Evolutionary conservation across 805 yeast genomes (phyloP), one percentile per base, ranked within the genome.

Genomic region (Lachancea sp.): DNA sequence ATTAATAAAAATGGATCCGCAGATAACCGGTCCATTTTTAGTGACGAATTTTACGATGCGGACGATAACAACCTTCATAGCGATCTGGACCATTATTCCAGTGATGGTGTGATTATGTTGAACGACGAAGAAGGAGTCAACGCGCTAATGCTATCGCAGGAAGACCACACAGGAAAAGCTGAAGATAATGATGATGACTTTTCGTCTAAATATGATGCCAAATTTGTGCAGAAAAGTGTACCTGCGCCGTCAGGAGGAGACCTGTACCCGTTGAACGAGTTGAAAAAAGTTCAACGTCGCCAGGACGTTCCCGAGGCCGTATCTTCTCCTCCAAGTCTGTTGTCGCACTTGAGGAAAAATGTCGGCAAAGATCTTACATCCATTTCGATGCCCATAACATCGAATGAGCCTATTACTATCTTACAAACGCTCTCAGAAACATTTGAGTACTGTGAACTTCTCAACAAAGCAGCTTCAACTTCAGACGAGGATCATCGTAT

Each of bases 311-410:
- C 72, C 2, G 69, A 69, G n/a, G 75, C 86, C 43, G 70, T 67
- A 0, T 73, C 80, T 29, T 68, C 79, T 0, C 98, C 98, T 2
- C 96, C 96, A 10, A 83, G 93, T 50, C 64, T 91, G 30, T 68
- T 91, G 45, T 75, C 87, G 1, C 78, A 89, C 55, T 72, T 93
- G 41, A 75, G 96, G 47, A 90, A 90, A 62, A 89, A 88, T 54
- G 93, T 91, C 10, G 97, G 97, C 17, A 91, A 90, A 58, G 98
- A 91, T 63, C 62, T 93, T 46, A 74, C 89, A 0, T 73, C 88
- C 1, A 76, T 90, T 37, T 81, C 96, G 0, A 89, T 91, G 90
- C 99, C 99, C 1, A 95, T 93, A 7, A 81, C 93, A 1, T 77
- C 89, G 44, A 93, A 93, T 66, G 99, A 93, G 64, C 99, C 99